Evolutionary conservation across 2,329 filamentous ascomycete species (phyloP).

Genomic region (Fusarium luffae): DNA sequence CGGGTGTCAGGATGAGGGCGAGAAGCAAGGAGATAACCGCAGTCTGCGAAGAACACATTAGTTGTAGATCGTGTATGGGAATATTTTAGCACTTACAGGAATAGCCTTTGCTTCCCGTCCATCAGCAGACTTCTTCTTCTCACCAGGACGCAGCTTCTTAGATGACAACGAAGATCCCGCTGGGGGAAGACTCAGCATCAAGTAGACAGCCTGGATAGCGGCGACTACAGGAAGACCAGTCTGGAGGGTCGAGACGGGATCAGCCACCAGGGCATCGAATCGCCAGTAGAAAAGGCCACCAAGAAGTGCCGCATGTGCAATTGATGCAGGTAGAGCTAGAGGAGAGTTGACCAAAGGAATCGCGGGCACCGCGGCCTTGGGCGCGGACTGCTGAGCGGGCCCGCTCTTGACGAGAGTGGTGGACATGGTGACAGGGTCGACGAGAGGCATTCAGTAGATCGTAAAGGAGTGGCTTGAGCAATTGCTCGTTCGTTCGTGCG

Average conservation of each 20-base stretch:
- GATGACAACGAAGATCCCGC: constrained; percentile 60
- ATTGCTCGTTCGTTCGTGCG: constrained; percentile 18
- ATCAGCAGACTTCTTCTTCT: constrained; percentile 64
- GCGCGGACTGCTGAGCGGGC: constrained; percentile 45
- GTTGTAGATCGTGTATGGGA: background rate
- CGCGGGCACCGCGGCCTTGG: constrained; percentile 49
- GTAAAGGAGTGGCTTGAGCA: constrained; percentile 36
- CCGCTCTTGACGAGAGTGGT: constrained; percentile 47
- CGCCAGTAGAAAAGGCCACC: constrained; percentile 70
- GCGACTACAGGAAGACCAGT: constrained; percentile 71
- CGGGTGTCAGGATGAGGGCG: constrained; percentile 76
- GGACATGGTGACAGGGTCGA: constrained; percentile 55
- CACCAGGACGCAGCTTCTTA: constrained; percentile 64
- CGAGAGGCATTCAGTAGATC: constrained; percentile 46
- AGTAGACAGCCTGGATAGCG: constrained; percentile 72
- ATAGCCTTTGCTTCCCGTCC: constrained; percentile 57
- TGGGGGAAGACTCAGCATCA: constrained; percentile 71
- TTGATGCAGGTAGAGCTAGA: constrained; percentile 63
- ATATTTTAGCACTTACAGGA: constrained; percentile 54
- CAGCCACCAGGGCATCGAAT: constrained; percentile 74
- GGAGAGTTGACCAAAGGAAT: constrained; percentile 53
- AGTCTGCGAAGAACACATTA: constrained; percentile 50
- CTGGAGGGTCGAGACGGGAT: constrained; percentile 74
- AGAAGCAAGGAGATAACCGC: constrained; percentile 63
- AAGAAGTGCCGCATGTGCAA: constrained; percentile 75